Conservation (phyloP, 345 rosid genomes). For the Aquilaria yunnanensis region DNA sequence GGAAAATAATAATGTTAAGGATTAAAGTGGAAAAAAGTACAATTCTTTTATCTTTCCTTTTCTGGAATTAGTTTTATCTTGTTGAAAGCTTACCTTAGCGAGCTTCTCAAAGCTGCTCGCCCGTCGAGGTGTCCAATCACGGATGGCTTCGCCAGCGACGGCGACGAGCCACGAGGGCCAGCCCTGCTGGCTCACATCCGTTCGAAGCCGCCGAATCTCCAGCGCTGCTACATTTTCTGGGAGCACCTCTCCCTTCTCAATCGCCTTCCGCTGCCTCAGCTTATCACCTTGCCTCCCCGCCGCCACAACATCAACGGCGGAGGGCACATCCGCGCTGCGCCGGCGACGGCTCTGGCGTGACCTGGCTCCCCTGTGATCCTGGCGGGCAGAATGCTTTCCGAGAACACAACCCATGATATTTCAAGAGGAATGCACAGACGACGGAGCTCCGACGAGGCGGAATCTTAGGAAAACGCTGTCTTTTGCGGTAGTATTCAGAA, state of each 20-base stretch:
- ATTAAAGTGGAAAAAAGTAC: neutral
- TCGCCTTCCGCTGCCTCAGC: slow-evolving; percentile 20
- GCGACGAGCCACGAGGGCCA: slow-evolving; percentile 79
- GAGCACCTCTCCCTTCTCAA: slow-evolving; percentile 25
- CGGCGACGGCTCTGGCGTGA: neutral
- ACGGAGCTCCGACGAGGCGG: neutral
- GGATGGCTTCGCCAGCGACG: slow-evolving; percentile 61
- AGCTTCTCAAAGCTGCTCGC: slow-evolving; percentile 70
- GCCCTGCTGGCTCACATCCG: slow-evolving; percentile 31
- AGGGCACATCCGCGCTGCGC: slow-evolving; percentile 22
- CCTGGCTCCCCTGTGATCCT: slow-evolving; percentile 20
- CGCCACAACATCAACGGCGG: slow-evolving; percentile 15
- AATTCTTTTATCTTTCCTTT: no score
- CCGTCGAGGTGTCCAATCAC: slow-evolving; percentile 64
- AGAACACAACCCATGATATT: slow-evolving; percentile 52
- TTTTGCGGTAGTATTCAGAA: no score
- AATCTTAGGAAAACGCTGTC: neutral
- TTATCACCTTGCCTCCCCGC: slow-evolving; percentile 17
- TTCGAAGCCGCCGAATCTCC: slow-evolving; percentile 25
- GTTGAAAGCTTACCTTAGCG: slow-evolving; percentile 41
- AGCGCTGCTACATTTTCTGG: slow-evolving; percentile 19
- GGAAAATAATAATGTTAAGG: neutral
- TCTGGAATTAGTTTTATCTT: neutral
- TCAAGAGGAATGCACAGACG: neutral
- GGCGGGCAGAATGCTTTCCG: slow-evolving; percentile 22